phyloP scores from a whole-genome alignment of 441 rosid genomes.

The Jatropha multifida region DNA sequence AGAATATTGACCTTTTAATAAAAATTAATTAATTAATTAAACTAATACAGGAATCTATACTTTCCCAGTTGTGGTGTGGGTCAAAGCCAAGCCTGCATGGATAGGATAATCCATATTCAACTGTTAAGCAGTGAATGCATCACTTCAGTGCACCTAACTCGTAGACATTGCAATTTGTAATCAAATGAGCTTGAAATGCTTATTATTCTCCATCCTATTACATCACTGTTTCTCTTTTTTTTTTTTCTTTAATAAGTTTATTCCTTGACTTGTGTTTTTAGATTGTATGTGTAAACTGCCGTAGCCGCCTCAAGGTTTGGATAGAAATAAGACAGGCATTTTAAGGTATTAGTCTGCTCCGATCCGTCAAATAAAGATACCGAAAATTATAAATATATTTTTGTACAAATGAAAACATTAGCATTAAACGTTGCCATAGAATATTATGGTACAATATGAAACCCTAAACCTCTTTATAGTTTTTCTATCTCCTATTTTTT shows the following conservation, averaged over 20 bases:
- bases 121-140: conserved; percentile 2
- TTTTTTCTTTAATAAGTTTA: background rate
- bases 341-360: too few relatives aligned
- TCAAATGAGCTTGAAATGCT: background rate
- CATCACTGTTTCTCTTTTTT: background rate
- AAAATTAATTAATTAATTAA: background rate
- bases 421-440: too few relatives aligned
- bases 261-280: background rate
- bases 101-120: background rate
- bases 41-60: conserved; percentile 9
- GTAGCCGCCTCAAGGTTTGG: background rate
- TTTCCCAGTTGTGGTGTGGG: background rate
- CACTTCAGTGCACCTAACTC: conserved; percentile 11
- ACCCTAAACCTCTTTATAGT: too few relatives aligned
- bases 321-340: too few relatives aligned
- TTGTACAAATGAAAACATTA: too few relatives aligned
- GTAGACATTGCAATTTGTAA: background rate
- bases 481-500: too few relatives aligned
- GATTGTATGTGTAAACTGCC: background rate
- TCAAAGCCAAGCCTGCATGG: conserved; percentile 14
- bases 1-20: background rate
- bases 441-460: too few relatives aligned
- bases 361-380: too few relatives aligned
- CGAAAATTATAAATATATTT: too few relatives aligned
- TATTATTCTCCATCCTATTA: background rate